Evolutionary conservation across 2,329 filamentous ascomycete species (phyloP), one percentile per base, ranked within the genome.

Genomic region (Tolypocladium guangdongense): DNA sequence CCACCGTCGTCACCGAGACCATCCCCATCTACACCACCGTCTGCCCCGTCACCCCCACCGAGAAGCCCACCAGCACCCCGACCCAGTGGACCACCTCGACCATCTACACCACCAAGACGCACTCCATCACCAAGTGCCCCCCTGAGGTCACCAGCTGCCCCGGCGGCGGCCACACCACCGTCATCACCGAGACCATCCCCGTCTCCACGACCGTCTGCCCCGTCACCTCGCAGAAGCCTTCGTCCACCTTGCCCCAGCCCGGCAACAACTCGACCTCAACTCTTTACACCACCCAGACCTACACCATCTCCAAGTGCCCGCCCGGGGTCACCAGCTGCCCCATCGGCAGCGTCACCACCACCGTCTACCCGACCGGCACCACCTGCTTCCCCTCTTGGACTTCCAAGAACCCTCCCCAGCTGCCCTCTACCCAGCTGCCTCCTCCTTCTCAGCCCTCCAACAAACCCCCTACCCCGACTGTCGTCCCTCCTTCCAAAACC

Each of bases 161-260:
- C 30, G 58, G 56, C 46, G 56, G 58, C 22, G 54, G 56, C 33
- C 58, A 62, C 32, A 62, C 62, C 52, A 62, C 62, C 1, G 50
- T 48, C 50, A 46, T 59, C 54, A 68, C 64, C 10, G 59, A 65
- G 59, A 67, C 67, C 20, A 57, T 63, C 39, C 59, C 66, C n/a
- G 51, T 66, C 43, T 71, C 66, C 37, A 74, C 71, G 35, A 75
- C 72, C 7, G 63, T 74, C 52, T 74, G 72, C 67, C 73, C 73
- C 12, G 66, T 74, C 50, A 24, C 46, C 30, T 35, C 41, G 43
- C 7, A 2, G n/a, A 46, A 32, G 43, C 43, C 54, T 11, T 48
- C 53, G 20, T 24, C 39, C 33, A 22, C 49, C 41, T 22, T 35
- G 33, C 36, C 51, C 30, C 52, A 41, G 43, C 32, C 41, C 35